Conservation (phyloP, 2,329 filamentous ascomycete genomes). For the Trichophyton rubrum region DNA sequence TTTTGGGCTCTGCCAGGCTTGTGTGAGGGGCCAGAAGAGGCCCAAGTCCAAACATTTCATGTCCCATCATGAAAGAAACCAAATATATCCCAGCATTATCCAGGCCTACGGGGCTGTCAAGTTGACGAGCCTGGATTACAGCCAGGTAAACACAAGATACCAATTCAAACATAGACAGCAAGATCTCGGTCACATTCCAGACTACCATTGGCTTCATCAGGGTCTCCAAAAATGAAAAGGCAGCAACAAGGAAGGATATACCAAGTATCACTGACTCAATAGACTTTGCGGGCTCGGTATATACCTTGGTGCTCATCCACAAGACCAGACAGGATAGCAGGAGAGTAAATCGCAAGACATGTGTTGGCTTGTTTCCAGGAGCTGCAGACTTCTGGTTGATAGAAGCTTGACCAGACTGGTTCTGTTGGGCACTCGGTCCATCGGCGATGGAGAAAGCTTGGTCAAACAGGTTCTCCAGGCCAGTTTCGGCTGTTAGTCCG, state of each 20-base stretch:
- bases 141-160: slow-evolving; percentile 29
- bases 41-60: slow-evolving; percentile 26
- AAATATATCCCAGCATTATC: slow-evolving; percentile 29
- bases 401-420: slow-evolving; percentile 2
- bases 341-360: slow-evolving; percentile 10
- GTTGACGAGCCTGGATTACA: slow-evolving; percentile 22
- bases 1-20: background rate
- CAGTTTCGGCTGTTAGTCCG: slow-evolving; percentile 31
- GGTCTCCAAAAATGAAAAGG: slow-evolving; percentile 29
- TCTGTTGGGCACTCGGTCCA: slow-evolving; percentile 21
- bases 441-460: slow-evolving; percentile 31
- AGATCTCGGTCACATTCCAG: slow-evolving; percentile 30
- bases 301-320: slow-evolving; percentile 25
- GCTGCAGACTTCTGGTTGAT: background rate
- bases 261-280: slow-evolving; percentile 28
- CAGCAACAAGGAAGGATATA: slow-evolving; percentile 28
- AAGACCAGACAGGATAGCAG: slow-evolving; percentile 18
- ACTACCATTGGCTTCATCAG: slow-evolving; percentile 26
- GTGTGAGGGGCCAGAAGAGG: slow-evolving; percentile 12
- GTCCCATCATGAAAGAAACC: slow-evolving; percentile 28
- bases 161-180: slow-evolving; percentile 28
- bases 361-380: background rate
- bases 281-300: slow-evolving; percentile 26
- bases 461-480: slow-evolving; percentile 36
- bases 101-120: slow-evolving; percentile 24